Base-by-base conservation (phyloP, 2,329 filamentous ascomycete species). In the Fusarium sp. region DNA sequence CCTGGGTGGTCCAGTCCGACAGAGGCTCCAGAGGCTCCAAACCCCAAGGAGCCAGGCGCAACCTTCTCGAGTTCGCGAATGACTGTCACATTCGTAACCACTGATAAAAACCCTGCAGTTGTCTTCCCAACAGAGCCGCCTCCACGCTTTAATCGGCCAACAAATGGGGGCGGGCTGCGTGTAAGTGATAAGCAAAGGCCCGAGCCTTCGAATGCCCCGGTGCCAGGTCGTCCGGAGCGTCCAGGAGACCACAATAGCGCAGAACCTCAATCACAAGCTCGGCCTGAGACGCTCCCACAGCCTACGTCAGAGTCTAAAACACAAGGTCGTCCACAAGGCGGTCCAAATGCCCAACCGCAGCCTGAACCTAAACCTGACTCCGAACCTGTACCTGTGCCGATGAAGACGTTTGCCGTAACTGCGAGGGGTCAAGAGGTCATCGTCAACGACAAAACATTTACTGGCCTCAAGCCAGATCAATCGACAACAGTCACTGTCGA, bases 41-140 rank as follows among this genome's bases (percentile, higher is more conserved):
- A 26, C 17, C 44, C 61, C 20, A 58, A 44, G 36, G 53, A 40
- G n/a, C 61, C 63, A 57, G 51, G n/a, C 18, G 40, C 28, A 55
- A 73, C 56, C 13, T 56, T 53, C 46, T 68, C 60, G 26, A 54
- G 48, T 36, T 55, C 54, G 48, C 61, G 69, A 49, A 22, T 71
- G 26, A 82, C 81, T 7, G 69, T 85, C 46, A 84, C 81, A 5
- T 82, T 86, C 46, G 73, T 84, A 51, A 87, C 85, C 3, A 87
- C 85, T 5, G 85, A 87, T 72, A 87, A 87, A 72, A 87, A 87
- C 57, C 86, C 86, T 0, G 81, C 83, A 10, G 83, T 87, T 17
- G 80, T 86, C 4, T 78, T 79, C 62, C 72, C 82, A 1, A 78
- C 80, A 4, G 75, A 81, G 17, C 62, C 73, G 6, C 75, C 79